Percentiles rank a stretch among this genome's conserved stretches.
phyloP scores from a whole-genome alignment of 345 rosid genomes.

The Linum trigynum region DNA sequence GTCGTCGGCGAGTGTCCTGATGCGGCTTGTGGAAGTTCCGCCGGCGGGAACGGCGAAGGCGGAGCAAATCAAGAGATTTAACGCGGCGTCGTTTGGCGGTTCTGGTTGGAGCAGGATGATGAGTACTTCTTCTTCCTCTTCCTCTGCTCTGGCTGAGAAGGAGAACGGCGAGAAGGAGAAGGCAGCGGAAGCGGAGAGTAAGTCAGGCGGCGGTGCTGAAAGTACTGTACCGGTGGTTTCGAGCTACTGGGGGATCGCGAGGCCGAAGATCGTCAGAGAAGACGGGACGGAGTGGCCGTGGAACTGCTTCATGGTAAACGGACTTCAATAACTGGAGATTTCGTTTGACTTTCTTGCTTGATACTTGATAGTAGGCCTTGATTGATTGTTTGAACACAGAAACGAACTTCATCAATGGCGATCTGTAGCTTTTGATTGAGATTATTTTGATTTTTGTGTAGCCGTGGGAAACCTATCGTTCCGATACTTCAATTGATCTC shows the following conservation, averaged over 20 bases:
- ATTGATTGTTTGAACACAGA: not conserved
- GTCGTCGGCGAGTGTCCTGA: not conserved
- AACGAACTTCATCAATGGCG: not conserved
- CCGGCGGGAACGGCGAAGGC: not conserved
- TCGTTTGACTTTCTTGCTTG: not conserved
- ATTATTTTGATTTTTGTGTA: slow-evolving; percentile 15
- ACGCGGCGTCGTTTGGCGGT: not conserved
- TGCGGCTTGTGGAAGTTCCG: not conserved
- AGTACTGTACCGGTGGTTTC: slow-evolving; percentile 9
- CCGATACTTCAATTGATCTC: slow-evolving; percentile 58
- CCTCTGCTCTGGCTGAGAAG: slow-evolving; percentile 11
- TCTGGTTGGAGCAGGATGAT: slow-evolving; percentile 21
- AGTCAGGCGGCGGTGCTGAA: slow-evolving; percentile 18
- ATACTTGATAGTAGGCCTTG: not conserved
- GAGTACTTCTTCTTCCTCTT: slow-evolving; percentile 10
- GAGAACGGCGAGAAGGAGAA: slow-evolving; percentile 12
- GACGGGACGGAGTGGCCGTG: slow-evolving; percentile 79
- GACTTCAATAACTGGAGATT: too few relatives aligned
- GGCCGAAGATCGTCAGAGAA: slow-evolving; percentile 39
- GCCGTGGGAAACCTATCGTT: slow-evolving; percentile 69
- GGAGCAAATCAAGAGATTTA: not conserved
- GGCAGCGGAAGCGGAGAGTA: slow-evolving; percentile 14
- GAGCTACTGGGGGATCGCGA: slow-evolving; percentile 72
- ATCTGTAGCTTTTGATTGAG: not conserved
- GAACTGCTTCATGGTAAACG: slow-evolving; percentile 62